These are phyloP conservation scores for Phytophthora pluvialis DNA, from an alignment of 352 stramenopile species.

Conservation along the genomic window DNA sequence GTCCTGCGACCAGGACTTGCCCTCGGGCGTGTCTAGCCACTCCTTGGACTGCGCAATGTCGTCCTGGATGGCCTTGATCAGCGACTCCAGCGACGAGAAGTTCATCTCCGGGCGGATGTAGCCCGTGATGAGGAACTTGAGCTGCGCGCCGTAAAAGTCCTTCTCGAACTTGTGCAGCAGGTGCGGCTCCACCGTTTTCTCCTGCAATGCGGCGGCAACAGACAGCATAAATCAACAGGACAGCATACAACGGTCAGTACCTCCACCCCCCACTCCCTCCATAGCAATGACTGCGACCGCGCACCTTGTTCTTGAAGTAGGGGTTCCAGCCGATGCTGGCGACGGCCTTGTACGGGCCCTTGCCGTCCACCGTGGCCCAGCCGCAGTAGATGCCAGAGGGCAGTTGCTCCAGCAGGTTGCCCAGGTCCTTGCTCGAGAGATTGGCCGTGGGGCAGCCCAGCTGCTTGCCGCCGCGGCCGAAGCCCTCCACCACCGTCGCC, in stretches of 20 bases:
- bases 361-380: conserved; percentile 90
- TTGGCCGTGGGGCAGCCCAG: conserved; percentile 97
- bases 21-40: conserved; percentile 69
- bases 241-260: conserved; percentile 7
- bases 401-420: conserved; percentile 76
- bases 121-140: conserved; percentile 93
- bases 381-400: conserved; percentile 94
- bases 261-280: background rate
- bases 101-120: conserved; percentile 95
- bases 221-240: background rate
- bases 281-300: conserved; percentile 18
- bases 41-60: conserved; percentile 76
- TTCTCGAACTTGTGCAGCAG: conserved; percentile 93
- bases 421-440: conserved; percentile 89
- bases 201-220: conserved; percentile 32
- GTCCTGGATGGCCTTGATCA: conserved; percentile 93
- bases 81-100: conserved; percentile 92
- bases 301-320: conserved; percentile 93
- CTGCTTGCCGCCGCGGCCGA: conserved; percentile 95
- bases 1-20: conserved; percentile 55
- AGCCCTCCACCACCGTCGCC: conserved; percentile 93
- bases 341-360: conserved; percentile 92
- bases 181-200: conserved; percentile 98
- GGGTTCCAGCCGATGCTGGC: conserved; percentile 98
- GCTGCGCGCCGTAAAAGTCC: conserved; percentile 95